Percentiles rank a stretch among this genome's conserved stretches.
phyloP scores from a whole-genome alignment of 2,329 filamentous ascomycete species.

The Aspergillus sergii region DNA sequence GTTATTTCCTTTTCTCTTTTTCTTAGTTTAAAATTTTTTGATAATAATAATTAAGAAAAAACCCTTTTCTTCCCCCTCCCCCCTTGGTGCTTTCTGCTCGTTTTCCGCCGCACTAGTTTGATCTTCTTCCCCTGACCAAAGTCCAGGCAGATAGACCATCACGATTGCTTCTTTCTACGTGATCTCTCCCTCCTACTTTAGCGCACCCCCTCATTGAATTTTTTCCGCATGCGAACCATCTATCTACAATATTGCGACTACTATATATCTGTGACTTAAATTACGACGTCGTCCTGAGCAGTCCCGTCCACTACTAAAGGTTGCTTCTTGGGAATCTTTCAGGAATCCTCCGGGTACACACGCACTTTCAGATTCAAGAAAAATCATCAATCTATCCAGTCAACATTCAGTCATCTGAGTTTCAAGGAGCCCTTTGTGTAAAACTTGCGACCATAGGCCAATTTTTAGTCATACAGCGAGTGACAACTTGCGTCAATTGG shows the following conservation, averaged over 20 bases:
- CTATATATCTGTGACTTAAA: neutral
- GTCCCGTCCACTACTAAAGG: neutral
- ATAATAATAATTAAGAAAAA: too few relatives aligned
- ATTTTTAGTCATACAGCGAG: neutral
- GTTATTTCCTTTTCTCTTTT: neutral
- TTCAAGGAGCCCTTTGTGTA: neutral
- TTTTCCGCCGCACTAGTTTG: constrained; percentile 2
- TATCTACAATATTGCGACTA: neutral
- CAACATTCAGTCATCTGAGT: neutral
- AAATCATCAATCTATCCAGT: neutral
- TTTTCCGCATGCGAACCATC: constrained; percentile 1
- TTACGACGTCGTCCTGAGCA: constrained; percentile 4
- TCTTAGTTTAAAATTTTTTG: neutral
- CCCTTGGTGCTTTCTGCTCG: neutral
- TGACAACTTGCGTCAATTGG: neutral
- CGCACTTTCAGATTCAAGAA: neutral
- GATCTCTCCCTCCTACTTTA: neutral
- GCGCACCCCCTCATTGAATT: neutral
- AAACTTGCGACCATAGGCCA: too few relatives aligned
- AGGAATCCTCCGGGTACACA: constrained; percentile 8
- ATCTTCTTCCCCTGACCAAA: constrained; percentile 18
- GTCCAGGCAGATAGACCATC: constrained; percentile 6
- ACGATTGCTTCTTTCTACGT: constrained; percentile 4
- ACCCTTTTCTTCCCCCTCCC: too few relatives aligned
- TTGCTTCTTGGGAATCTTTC: neutral